These are phyloP conservation scores for Ampelocalamus luodianensis DNA, from an alignment of 176 grass and related monocot genomes.

Conservation along the genomic window DNA sequence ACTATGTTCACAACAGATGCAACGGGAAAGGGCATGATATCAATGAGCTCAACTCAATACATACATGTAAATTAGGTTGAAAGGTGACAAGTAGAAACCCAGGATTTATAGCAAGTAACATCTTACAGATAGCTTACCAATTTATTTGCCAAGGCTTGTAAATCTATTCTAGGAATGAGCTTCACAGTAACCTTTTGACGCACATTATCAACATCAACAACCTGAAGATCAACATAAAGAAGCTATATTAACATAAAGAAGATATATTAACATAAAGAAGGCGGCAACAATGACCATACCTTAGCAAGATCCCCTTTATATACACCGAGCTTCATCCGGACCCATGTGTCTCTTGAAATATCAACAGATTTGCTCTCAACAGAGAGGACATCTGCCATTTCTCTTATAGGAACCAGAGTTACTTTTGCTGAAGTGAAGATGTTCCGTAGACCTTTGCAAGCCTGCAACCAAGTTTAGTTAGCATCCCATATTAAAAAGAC, in stretches of 20 bases:
- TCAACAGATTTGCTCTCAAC: slow-evolving; percentile 76
- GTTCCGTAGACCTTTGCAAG: slow-evolving; percentile 74
- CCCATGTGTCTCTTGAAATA: slow-evolving; percentile 72
- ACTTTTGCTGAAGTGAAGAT: slow-evolving; percentile 74
- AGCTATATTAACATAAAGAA: neutral
- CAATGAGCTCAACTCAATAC: slow-evolving; percentile 9
- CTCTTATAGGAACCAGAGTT: slow-evolving; percentile 70
- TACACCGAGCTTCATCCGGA: slow-evolving; percentile 76
- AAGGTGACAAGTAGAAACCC: slow-evolving; percentile 1
- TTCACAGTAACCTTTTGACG: slow-evolving; percentile 74
- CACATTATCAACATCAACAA: slow-evolving; percentile 87
- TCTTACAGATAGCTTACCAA: slow-evolving; percentile 52
- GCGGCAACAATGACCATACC: slow-evolving; percentile 43
- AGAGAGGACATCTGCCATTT: slow-evolving; percentile 81
- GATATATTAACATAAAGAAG: neutral
- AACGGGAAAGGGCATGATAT: slow-evolving; percentile 13
- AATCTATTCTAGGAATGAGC: slow-evolving; percentile 87
- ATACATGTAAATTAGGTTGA: neutral
- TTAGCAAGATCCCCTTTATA: slow-evolving; percentile 95
- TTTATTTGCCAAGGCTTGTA: slow-evolving; percentile 76
- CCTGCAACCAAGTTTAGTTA: slow-evolving; percentile 51
- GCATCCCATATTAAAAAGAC: slow-evolving; percentile 4
- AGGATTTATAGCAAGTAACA: slow-evolving; percentile 9
- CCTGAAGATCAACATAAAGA: slow-evolving; percentile 50
- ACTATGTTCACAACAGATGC: neutral